Evolutionary conservation across 192 early-diverging fungal species (phyloP).

Genomic region (Glomus cerebriforme): DNA sequence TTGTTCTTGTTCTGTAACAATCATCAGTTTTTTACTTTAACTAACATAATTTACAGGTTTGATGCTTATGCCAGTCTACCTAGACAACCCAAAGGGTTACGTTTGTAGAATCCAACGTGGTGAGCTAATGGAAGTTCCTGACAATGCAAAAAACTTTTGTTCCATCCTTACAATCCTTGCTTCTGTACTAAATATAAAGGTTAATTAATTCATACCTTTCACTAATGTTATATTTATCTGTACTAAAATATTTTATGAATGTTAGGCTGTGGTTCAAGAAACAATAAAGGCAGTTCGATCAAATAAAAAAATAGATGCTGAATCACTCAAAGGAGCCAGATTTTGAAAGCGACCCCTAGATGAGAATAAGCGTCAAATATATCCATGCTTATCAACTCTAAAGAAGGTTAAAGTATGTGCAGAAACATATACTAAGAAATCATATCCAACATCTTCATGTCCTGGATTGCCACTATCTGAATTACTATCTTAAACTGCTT

Average conservation of each 20-base stretch:
- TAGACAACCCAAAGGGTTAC: constrained; percentile 1
- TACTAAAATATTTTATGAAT: neutral
- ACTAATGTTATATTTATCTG: neutral
- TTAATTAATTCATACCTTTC: neutral
- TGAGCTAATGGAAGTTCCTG: constrained; percentile 3
- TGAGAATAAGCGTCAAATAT: neutral
- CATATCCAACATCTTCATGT: neutral
- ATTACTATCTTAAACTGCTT: too few relatives aligned
- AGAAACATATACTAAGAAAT: neutral
- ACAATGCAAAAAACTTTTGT: neutral
- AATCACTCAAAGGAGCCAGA: constrained; percentile 2
- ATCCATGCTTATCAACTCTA: neutral
- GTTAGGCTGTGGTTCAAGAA: constrained; percentile 9
- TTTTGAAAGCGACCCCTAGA: constrained; percentile 8
- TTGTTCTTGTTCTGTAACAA: neutral
- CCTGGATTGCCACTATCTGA: neutral
- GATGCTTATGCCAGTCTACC: neutral
- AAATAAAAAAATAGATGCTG: neutral
- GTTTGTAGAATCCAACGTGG: neutral
- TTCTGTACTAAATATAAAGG: neutral
- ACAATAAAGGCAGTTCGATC: neutral
- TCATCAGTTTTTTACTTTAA: neutral
- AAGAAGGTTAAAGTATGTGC: neutral
- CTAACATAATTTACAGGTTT: constrained; percentile 4
- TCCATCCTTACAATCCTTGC: neutral